Conservation (phyloP, 805 yeast genomes). For the Kodamaea hsintzibuensis region DNA sequence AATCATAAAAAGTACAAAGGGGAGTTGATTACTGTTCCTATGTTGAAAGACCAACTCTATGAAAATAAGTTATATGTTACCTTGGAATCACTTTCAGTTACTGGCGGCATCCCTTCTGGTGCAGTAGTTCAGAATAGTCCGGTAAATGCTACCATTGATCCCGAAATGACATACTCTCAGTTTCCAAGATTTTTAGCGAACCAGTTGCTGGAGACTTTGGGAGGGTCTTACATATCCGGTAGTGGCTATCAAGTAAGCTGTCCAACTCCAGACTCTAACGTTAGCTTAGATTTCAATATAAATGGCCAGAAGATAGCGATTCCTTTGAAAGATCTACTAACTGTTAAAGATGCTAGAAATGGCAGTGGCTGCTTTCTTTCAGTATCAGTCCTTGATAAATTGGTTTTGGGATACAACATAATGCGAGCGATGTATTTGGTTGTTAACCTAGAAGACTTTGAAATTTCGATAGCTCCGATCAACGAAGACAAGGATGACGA, state of each 20-base stretch:
- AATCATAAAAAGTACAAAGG: slow-evolving; percentile 65
- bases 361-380: neutral
- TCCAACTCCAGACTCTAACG: neutral
- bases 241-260: neutral
- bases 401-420: neutral
- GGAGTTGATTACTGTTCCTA: slow-evolving; percentile 21
- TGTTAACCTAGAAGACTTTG: neutral
- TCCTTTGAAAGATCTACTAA: slow-evolving; percentile 3
- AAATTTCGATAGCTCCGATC: neutral
- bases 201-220: neutral
- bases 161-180: neutral
- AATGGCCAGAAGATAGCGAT: slow-evolving; percentile 2
- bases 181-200: neutral
- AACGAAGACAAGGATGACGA: neutral
- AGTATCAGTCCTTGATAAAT: neutral
- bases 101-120: neutral
- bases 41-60: slow-evolving; percentile 36
- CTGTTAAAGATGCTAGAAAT: no score
- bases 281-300: slow-evolving; percentile 1
- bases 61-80: neutral
- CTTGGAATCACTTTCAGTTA: neutral
- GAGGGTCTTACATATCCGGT: neutral
- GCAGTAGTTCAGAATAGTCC: neutral
- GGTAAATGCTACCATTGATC: neutral
- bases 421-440: neutral